A percentile compares a stretch with the other conserved stretches of the same genome.
Conservation (phyloP, 768 basidiomycete species). For the Pisolithus orientalis region DNA sequence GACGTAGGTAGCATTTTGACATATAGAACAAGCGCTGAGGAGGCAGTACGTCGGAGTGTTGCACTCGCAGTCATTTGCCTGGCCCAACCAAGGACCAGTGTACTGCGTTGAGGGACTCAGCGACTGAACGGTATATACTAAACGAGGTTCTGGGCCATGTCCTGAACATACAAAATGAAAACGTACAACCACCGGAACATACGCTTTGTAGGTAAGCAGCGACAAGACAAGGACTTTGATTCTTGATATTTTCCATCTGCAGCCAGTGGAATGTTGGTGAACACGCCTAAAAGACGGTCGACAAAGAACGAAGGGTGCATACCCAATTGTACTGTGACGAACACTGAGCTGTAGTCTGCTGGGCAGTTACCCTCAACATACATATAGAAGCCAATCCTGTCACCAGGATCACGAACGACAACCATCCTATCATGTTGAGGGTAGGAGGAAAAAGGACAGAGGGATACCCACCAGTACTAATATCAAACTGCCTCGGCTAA, state of each 20-base stretch:
- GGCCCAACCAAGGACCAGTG: constrained; percentile 27
- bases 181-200: constrained; percentile 38
- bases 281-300: no score
- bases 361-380: no score
- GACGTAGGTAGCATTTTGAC: constrained; percentile 40
- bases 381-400: no score
- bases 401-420: no score
- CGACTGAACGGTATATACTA: constrained; percentile 33
- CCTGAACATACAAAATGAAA: background rate
- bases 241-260: constrained; percentile 36
- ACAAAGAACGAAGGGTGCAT: no score
- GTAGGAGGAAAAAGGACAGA: no score
- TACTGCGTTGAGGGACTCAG: constrained; percentile 29
- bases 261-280: no score
- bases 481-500: no score
- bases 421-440: no score
- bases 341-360: no score
- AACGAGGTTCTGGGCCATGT: background rate
- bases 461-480: no score
- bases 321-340: no score
- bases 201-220: constrained; percentile 37
- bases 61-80: constrained; percentile 40
- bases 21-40: constrained; percentile 51
- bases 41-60: constrained; percentile 50
- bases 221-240: constrained; percentile 41